Conservation (phyloP, 1,139 yeast species). For the Lodderomyces margitis region DNA sequence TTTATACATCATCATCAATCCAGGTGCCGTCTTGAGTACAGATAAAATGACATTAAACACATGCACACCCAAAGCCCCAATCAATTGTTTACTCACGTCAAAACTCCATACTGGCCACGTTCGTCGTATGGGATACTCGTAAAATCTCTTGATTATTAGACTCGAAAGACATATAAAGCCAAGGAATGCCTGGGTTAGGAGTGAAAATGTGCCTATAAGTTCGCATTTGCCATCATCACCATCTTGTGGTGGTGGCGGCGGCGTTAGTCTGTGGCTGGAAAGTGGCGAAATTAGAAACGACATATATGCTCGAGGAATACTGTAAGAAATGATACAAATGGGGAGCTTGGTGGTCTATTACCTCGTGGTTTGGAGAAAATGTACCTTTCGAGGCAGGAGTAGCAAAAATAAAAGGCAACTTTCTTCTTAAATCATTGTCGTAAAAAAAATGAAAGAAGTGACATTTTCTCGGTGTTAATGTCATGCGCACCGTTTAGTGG, state of each 20-base stretch:
- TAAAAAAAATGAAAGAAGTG: too few species aligned
- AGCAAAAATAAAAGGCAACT: too few species aligned
- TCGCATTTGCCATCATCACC: conserved; percentile 48
- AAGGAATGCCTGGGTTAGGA: conserved; percentile 60
- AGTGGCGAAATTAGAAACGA: background rate
- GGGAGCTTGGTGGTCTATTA: too few species aligned
- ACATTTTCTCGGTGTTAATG: too few species aligned
- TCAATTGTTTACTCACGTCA: conserved; percentile 85
- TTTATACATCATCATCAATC: conserved; percentile 16
- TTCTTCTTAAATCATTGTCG: too few species aligned
- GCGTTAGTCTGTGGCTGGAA: background rate
- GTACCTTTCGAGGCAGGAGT: too few species aligned
- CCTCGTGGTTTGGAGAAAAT: too few species aligned
- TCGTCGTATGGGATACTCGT: conserved; percentile 75
- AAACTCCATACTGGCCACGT: conserved; percentile 88
- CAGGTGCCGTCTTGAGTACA: conserved; percentile 42
- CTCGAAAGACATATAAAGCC: conserved; percentile 77
- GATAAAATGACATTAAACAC: conserved; percentile 74
- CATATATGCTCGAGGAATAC: too few species aligned
- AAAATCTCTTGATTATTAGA: conserved; percentile 68
- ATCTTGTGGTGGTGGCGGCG: conserved; percentile 4
- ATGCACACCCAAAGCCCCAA: conserved; percentile 86
- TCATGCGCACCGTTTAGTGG: too few species aligned
- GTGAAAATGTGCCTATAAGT: conserved; percentile 68
- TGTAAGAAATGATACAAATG: too few species aligned